A percentile compares a stretch with the other conserved stretches of the same genome.
These are phyloP conservation scores for sweet orange (Citrus sinensis) DNA, from an alignment of 345 rosid species.

Conservation along the genomic window DNA sequence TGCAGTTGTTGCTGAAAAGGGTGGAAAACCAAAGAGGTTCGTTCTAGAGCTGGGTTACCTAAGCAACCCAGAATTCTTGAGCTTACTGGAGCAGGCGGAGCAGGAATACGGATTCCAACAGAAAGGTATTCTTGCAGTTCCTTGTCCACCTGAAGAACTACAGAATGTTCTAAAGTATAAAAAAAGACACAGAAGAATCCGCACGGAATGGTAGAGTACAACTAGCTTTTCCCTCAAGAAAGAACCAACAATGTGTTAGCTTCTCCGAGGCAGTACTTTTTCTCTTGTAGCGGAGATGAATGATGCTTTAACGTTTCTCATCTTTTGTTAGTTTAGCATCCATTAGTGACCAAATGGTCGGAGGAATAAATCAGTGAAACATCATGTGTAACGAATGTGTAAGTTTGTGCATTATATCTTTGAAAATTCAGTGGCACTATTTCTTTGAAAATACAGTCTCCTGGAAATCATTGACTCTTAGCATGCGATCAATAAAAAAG, in stretches of 20 bases:
- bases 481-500: neutral
- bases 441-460: neutral
- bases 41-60: constrained; percentile 41
- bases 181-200: neutral
- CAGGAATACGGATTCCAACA: constrained; percentile 55
- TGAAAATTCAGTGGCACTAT: neutral
- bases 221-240: neutral
- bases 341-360: neutral
- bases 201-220: neutral
- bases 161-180: constrained; percentile 29
- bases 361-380: neutral
- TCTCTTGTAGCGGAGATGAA: neutral
- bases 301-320: neutral
- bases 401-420: neutral
- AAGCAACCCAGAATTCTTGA: constrained; percentile 43
- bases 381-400: neutral
- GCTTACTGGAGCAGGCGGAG: constrained; percentile 41
- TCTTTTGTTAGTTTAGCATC: neutral
- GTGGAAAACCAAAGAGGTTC: constrained; percentile 47
- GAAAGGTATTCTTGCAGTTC: constrained; percentile 40
- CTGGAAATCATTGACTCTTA: neutral
- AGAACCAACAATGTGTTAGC: neutral
- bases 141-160: constrained; percentile 59
- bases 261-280: neutral
- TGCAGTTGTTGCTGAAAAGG: constrained; percentile 43